Base-by-base conservation (phyloP, 1,284 basidiomycete species). In the Rhodotorula sp. region DNA sequence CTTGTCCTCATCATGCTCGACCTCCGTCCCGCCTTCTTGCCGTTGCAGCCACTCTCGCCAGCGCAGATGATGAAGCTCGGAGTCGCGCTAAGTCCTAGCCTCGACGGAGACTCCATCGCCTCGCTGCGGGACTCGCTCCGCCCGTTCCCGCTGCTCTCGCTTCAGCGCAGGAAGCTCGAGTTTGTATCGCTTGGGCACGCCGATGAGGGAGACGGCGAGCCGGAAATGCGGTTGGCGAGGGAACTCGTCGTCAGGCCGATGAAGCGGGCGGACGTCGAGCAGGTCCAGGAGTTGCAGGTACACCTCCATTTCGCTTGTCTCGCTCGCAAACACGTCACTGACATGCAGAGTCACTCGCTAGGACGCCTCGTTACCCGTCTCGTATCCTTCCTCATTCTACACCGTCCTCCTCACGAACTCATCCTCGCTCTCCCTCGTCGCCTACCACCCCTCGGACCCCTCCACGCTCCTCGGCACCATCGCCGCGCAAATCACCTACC, bases 351-450 rank as follows among this genome's bases (percentile, higher is more conserved):
- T 9, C 22, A 19, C 22, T 15, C 19, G 1, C 15, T 52, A 70
- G 68, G 36, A 59, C 29, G 64, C 32, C 15, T 71, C 57, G 24
- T 62, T 71, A 0, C 69, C 69, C 11, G 20, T 67, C 27, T 30
- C 30, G 32, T 71, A 62, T 34, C 65, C 69, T 1, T 22, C 54
- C 6, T 30, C 52, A 2, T 71, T 71, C 59, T 71, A 67, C 54
- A 64, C 69, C 29, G 29, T 51, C 27, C 62, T 71, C 39, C 62
- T 71, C 54, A 62, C 62, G 7, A 57, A 54, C 9, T 32, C 69
- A 0, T 39, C 56, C 9, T 71, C 69, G 5, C 39, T 61, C 49
- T 71, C 65, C 59, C 49, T 71, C 30, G 36, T 67, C 51, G 59
- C 62, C 27, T 48, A 36, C 47, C 44, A 64, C 22, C 57, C 57